Evolutionary conservation across 495 filamentous ascomycete genomes (phyloP).

Genomic region (Bombardia bombarda): DNA sequence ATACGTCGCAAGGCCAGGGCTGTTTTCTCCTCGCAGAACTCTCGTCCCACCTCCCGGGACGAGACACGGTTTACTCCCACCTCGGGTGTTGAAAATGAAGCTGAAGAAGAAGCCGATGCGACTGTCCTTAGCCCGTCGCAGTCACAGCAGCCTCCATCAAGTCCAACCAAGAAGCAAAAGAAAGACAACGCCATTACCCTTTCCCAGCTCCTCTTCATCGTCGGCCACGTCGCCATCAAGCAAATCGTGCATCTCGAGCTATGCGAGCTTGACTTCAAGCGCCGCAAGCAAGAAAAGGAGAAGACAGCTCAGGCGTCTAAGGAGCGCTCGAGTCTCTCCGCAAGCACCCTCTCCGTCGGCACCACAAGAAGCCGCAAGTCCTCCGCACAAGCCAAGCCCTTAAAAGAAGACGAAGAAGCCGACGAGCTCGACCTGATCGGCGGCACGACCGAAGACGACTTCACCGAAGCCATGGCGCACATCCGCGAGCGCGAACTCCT

Average conservation of each 20-base stretch:
- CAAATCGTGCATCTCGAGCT: slow-evolving; percentile 99
- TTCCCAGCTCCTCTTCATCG: slow-evolving; percentile 88
- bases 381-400: slow-evolving; percentile 16
- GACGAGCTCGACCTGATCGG: slow-evolving; percentile 96
- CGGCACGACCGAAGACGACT: slow-evolving; percentile 96
- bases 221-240: slow-evolving; percentile 95
- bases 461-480: slow-evolving; percentile 90
- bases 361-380: slow-evolving; percentile 20
- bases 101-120: slow-evolving; percentile 21
- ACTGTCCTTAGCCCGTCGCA: slow-evolving; percentile 24
- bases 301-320: slow-evolving; percentile 50
- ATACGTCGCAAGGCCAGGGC: slow-evolving; percentile 76
- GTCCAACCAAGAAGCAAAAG: slow-evolving; percentile 34
- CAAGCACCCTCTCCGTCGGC: slow-evolving; percentile 19
- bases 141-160: slow-evolving; percentile 21
- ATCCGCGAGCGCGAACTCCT: slow-evolving; percentile 92
- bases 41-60: slow-evolving; percentile 23
- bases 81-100: slow-evolving; percentile 13
- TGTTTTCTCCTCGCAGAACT: slow-evolving; percentile 53
- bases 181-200: slow-evolving; percentile 64
- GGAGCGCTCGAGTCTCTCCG: slow-evolving; percentile 20
- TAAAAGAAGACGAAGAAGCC: slow-evolving; percentile 48
- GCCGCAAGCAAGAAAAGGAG: slow-evolving; percentile 89
- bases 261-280: slow-evolving; percentile 94
- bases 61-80: slow-evolving; percentile 24